phyloP scores from a whole-genome alignment of 1,139 yeast species.

The Petasospora fabianii region DNA sequence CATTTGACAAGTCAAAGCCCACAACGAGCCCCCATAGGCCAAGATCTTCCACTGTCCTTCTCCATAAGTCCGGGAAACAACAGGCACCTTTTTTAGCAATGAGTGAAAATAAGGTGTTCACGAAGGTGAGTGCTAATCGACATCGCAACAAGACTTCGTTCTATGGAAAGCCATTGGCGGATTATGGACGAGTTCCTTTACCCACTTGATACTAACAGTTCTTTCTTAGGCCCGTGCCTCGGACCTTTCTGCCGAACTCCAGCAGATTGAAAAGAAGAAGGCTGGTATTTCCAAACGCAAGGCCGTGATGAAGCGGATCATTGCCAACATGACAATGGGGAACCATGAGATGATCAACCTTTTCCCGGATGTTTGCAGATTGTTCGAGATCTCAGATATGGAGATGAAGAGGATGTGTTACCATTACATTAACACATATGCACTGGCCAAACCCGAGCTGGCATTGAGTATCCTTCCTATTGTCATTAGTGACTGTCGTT shows the following conservation, averaged over 20 bases:
- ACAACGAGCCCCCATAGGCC: no score
- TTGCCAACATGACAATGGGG: slow-evolving; percentile 82
- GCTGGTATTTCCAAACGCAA: slow-evolving; percentile 42
- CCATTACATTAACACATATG: slow-evolving; percentile 58
- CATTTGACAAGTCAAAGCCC: no score
- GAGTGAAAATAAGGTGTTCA: slow-evolving; percentile 26
- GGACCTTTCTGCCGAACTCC: slow-evolving; percentile 33
- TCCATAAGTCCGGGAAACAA: no score
- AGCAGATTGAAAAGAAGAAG: slow-evolving; percentile 33
- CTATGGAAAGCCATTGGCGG: no score
- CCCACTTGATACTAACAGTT: neutral
- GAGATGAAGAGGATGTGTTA: slow-evolving; percentile 71
- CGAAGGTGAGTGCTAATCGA: slow-evolving; percentile 19
- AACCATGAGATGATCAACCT: slow-evolving; percentile 70
- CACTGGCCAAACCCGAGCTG: slow-evolving; percentile 52
- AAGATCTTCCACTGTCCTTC: no score
- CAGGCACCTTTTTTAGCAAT: slow-evolving; percentile 14
- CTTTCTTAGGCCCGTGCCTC: slow-evolving; percentile 25
- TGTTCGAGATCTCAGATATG: slow-evolving; percentile 61
- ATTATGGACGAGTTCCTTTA: neutral
- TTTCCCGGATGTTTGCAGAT: slow-evolving; percentile 61
- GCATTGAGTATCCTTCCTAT: slow-evolving; percentile 56
- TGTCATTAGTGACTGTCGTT: slow-evolving; percentile 48
- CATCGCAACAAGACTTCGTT: no score
- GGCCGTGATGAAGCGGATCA: slow-evolving; percentile 65